These are phyloP conservation scores for Podosphaera aphanis DNA, from an alignment of 2,329 filamentous ascomycete genomes.

Conservation along the genomic window DNA sequence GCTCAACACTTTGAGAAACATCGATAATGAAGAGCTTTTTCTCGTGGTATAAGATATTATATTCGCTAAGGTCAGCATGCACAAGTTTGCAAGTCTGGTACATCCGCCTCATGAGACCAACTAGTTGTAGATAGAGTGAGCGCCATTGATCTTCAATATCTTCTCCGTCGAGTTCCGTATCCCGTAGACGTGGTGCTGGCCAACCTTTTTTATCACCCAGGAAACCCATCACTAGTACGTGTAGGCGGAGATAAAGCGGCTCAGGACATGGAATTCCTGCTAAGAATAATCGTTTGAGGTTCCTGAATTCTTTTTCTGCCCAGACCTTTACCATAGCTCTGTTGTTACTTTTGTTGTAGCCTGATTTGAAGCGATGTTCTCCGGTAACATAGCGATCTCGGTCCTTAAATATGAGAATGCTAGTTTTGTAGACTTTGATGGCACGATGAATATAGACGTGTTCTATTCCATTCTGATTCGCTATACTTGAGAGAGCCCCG, in stretches of 20 bases:
- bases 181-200: slow-evolving; percentile 69
- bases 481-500: slow-evolving; percentile 47
- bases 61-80: slow-evolving; percentile 91
- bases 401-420: slow-evolving; percentile 94
- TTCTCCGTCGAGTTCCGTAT: slow-evolving; percentile 50
- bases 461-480: slow-evolving; percentile 25
- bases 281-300: slow-evolving; percentile 60
- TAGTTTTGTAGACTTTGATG: slow-evolving; percentile 98
- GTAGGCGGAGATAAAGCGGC: slow-evolving; percentile 69
- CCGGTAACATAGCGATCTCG: slow-evolving; percentile 87
- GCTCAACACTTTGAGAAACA: slow-evolving; percentile 91
- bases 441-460: slow-evolving; percentile 45
- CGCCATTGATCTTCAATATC: slow-evolving; percentile 53
- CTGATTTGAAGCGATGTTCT: slow-evolving; percentile 74
- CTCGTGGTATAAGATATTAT: slow-evolving; percentile 84
- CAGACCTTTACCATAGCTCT: slow-evolving; percentile 94
- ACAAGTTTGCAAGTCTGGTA: slow-evolving; percentile 84
- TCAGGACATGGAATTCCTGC: slow-evolving; percentile 80
- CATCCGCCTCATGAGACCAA: slow-evolving; percentile 76
- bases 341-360: slow-evolving; percentile 86
- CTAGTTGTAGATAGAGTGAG: slow-evolving; percentile 55
- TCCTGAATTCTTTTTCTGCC: slow-evolving; percentile 97
- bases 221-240: slow-evolving; percentile 89
- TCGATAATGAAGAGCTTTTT: slow-evolving; percentile 78
- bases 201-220: slow-evolving; percentile 69